Conservation (phyloP, 1,139 yeast genomes). For the Saccharomycopsis hybrid region DNA sequence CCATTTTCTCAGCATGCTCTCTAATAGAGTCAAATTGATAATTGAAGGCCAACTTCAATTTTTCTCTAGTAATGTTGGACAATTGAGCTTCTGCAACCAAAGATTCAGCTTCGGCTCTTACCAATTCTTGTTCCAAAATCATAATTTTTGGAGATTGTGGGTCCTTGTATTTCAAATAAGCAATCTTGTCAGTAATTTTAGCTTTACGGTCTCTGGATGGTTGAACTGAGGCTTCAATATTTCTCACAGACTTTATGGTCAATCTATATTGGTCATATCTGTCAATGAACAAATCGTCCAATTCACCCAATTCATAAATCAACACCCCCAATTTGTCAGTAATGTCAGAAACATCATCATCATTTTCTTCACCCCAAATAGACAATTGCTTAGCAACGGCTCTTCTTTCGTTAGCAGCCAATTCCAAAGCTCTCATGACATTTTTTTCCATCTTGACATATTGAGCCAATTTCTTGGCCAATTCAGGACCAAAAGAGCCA, state of each 20-base stretch:
- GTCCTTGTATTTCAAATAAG: conserved; percentile 75
- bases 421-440: conserved; percentile 72
- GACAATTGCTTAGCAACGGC: conserved; percentile 81
- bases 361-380: conserved; percentile 80
- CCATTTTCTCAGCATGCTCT: conserved; percentile 78
- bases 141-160: conserved; percentile 78
- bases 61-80: conserved; percentile 81
- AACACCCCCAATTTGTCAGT: conserved; percentile 83
- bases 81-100: conserved; percentile 88
- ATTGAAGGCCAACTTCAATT: conserved; percentile 77
- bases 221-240: conserved; percentile 81
- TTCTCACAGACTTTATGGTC: conserved; percentile 72
- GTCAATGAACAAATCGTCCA: conserved; percentile 83
- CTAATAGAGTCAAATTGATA: conserved; percentile 79
- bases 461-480: conserved; percentile 69
- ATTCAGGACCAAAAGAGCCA: conserved; percentile 85
- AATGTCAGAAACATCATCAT: conserved; percentile 78
- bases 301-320: conserved; percentile 76
- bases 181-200: conserved; percentile 79
- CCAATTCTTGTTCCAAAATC: conserved; percentile 80
- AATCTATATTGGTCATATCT: conserved; percentile 82
- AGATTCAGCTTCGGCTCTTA: conserved; percentile 86
- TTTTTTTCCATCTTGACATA: conserved; percentile 79
- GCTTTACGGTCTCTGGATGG: conserved; percentile 84
- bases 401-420: conserved; percentile 71